Percentiles rank a stretch among this genome's conserved stretches.
Evolutionary conservation across 352 stramenopile genomes (phyloP).

Genomic region (Peronospora belbahrii): DNA sequence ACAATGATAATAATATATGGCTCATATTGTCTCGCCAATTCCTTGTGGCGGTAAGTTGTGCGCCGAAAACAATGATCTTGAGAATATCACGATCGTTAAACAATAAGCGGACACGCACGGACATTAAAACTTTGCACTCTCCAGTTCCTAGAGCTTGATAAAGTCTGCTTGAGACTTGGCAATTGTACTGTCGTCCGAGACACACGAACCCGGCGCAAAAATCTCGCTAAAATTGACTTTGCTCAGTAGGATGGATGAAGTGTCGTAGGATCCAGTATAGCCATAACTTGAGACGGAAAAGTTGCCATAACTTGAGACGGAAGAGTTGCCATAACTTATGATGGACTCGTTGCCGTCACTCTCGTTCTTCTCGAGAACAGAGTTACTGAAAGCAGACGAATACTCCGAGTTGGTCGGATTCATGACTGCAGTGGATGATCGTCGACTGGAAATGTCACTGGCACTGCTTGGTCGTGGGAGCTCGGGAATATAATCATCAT

Average conservation of each 20-base stretch:
- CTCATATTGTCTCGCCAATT: no score
- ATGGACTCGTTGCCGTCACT: constrained; percentile 16
- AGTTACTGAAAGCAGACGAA: constrained; percentile 25
- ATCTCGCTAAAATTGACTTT: constrained; percentile 70
- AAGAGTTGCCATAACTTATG: constrained; percentile 24
- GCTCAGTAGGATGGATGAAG: constrained; percentile 45
- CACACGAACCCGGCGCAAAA: constrained; percentile 30
- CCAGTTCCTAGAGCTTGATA: constrained; percentile 43
- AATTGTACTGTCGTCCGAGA: constrained; percentile 33
- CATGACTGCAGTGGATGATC: constrained; percentile 47
- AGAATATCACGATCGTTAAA: constrained; percentile 3
- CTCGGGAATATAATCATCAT: constrained; percentile 20
- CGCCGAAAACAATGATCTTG: neutral
- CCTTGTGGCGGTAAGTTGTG: no score
- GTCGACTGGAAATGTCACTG: constrained; percentile 11
- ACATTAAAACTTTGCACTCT: constrained; percentile 4
- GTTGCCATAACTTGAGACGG: constrained; percentile 25
- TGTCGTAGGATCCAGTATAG: constrained; percentile 41
- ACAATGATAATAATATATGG: no score
- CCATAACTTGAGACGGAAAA: constrained; percentile 26
- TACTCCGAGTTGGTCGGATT: constrained; percentile 20
- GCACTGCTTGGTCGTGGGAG: constrained; percentile 5
- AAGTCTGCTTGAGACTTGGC: constrained; percentile 38
- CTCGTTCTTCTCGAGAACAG: constrained; percentile 15
- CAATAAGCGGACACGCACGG: constrained; percentile 15